phyloP scores from a whole-genome alignment of 352 stramenopile genomes.

The Phytophthora colocasiae region DNA sequence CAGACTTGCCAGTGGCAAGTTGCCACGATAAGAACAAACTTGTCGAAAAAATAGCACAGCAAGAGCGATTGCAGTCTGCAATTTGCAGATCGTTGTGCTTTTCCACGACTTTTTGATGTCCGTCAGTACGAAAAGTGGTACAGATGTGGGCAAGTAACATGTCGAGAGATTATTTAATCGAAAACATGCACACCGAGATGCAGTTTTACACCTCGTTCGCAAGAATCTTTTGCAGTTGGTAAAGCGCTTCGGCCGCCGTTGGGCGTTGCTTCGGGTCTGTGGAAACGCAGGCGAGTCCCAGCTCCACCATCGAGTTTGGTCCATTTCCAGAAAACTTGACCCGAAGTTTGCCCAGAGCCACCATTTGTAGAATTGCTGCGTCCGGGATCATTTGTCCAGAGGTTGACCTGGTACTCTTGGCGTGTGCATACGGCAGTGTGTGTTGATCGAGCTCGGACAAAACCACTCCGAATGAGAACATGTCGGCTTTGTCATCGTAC shows the following conservation, averaged over 20 bases:
- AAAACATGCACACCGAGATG: too few relatives aligned
- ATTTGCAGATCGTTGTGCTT: too few relatives aligned
- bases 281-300: constrained; percentile 39
- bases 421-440: constrained; percentile 22
- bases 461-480: constrained; percentile 50
- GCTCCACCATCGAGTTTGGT: constrained; percentile 21
- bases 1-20: too few relatives aligned
- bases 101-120: too few relatives aligned
- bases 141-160: too few relatives aligned
- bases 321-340: constrained; percentile 36
- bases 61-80: too few relatives aligned
- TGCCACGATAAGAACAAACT: too few relatives aligned
- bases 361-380: constrained; percentile 47
- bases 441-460: constrained; percentile 41
- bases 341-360: constrained; percentile 41
- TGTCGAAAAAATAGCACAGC: too few relatives aligned
- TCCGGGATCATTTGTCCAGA: constrained; percentile 16
- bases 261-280: constrained; percentile 40
- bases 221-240: constrained; percentile 35
- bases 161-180: too few relatives aligned
- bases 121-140: too few relatives aligned
- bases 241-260: constrained; percentile 38
- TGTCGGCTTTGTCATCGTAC: constrained; percentile 46
- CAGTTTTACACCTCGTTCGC: constrained; percentile 19
- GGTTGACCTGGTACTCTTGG: constrained; percentile 7